A percentile compares a stretch with the other conserved stretches of the same genome.
phyloP scores from a whole-genome alignment of 768 basidiomycete genomes.

The Mycena venus region DNA sequence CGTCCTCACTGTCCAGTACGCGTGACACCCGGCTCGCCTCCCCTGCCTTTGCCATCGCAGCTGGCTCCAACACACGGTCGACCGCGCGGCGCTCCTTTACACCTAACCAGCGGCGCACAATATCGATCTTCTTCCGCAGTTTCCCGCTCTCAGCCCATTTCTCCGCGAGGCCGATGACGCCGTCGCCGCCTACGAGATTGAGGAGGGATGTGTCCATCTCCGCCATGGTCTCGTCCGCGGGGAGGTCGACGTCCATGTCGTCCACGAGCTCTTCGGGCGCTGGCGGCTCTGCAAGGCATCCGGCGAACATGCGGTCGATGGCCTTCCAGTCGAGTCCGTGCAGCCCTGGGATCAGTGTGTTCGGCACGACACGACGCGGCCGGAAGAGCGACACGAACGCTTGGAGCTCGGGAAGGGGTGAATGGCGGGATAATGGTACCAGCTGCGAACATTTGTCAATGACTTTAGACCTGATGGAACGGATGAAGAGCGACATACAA shows the following conservation, averaged over 20 bases:
- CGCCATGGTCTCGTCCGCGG: conserved; percentile 11
- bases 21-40: conserved; percentile 50
- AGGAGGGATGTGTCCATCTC: conserved; percentile 62
- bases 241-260: conserved; percentile 2
- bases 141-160: conserved; percentile 69
- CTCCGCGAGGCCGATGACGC: conserved; percentile 58
- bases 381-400: conserved; percentile 85
- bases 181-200: conserved; percentile 73
- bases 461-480: neutral
- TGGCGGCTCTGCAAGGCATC: conserved; percentile 57
- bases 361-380: conserved; percentile 83
- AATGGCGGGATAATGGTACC: conserved; percentile 89
- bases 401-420: conserved; percentile 87
- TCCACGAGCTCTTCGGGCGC: conserved; percentile 1
- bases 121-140: conserved; percentile 56
- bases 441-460: conserved; percentile 67
- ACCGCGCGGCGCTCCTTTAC: conserved; percentile 49
- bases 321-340: conserved; percentile 78
- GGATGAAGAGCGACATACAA: conserved; percentile 63
- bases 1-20: conserved; percentile 55
- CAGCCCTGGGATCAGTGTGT: conserved; percentile 72
- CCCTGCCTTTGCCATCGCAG: conserved; percentile 31
- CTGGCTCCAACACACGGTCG: conserved; percentile 46
- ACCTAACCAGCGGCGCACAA: conserved; percentile 60
- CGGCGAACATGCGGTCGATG: conserved; percentile 77